These are phyloP conservation scores for Themeda triandra DNA, from an alignment of 176 grass and related monocot genomes.

Conservation along the genomic window DNA sequence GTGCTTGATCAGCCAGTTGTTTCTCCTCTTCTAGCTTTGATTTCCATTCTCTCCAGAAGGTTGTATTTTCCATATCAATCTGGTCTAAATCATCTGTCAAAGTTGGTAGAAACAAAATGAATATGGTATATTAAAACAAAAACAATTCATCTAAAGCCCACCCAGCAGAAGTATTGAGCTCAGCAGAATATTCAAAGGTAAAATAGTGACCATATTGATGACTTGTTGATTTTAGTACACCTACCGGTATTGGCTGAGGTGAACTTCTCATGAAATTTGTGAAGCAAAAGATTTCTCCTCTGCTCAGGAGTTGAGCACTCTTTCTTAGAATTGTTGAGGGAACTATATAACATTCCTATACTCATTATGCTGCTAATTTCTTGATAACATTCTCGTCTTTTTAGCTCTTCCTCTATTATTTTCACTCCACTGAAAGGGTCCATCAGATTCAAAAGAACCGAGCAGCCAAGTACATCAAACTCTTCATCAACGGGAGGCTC, in stretches of 20 bases:
- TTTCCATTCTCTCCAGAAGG: slow-evolving; percentile 96
- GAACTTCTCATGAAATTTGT: slow-evolving; percentile 83
- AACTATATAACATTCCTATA: slow-evolving; percentile 87
- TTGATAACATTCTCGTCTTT: slow-evolving; percentile 68
- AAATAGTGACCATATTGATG: slow-evolving; percentile 5
- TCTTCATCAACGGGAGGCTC: slow-evolving; percentile 68
- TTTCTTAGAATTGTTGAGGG: slow-evolving; percentile 81
- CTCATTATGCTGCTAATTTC: slow-evolving; percentile 91
- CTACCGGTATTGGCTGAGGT: slow-evolving; percentile 71
- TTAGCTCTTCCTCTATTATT: slow-evolving; percentile 84
- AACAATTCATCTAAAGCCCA: neutral
- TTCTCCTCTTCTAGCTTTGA: slow-evolving; percentile 88
- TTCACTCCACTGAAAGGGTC: slow-evolving; percentile 87
- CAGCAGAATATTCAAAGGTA: slow-evolving; percentile 12
- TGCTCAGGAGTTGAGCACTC: slow-evolving; percentile 75
- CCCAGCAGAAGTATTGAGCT: neutral
- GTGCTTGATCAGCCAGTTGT: slow-evolving; percentile 78
- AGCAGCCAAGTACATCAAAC: slow-evolving; percentile 63
- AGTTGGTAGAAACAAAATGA: slow-evolving; percentile 22
- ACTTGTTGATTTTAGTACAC: slow-evolving; percentile 15
- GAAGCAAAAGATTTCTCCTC: slow-evolving; percentile 80
- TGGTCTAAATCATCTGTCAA: slow-evolving; percentile 70
- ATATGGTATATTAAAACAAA: slow-evolving; percentile 24
- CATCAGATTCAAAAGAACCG: slow-evolving; percentile 81
- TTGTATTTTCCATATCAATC: slow-evolving; percentile 66